phyloP scores from a whole-genome alignment of 1,284 basidiomycete genomes.

The Retiboletus flavoniger region DNA sequence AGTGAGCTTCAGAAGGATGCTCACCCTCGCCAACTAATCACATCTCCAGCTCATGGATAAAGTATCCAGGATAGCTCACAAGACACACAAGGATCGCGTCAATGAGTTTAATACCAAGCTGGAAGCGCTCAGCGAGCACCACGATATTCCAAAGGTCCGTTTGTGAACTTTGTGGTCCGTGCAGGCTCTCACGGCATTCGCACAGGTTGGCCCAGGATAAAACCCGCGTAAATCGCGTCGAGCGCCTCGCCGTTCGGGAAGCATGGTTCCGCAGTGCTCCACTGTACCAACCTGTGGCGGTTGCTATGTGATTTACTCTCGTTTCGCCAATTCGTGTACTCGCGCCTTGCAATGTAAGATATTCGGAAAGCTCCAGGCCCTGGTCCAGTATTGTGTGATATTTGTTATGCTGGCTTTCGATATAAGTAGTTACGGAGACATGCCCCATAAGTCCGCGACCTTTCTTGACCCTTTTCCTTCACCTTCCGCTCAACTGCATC shows the following conservation, averaged over 20 bases:
- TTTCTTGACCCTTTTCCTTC: slow-evolving; percentile 37
- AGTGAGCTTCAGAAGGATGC: slow-evolving; percentile 48
- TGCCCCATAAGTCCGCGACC: slow-evolving; percentile 34
- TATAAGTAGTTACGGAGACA: slow-evolving; percentile 39
- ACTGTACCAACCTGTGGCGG: slow-evolving; percentile 19
- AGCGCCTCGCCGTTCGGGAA: slow-evolving; percentile 9
- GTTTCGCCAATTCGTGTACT: slow-evolving; percentile 24
- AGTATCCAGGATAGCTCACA: slow-evolving; percentile 78
- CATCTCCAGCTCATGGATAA: slow-evolving; percentile 67
- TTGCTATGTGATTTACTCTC: slow-evolving; percentile 15
- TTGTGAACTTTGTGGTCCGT: slow-evolving; percentile 25
- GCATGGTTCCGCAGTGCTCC: slow-evolving; percentile 6
- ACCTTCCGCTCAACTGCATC: slow-evolving; percentile 35
- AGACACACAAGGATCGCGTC: slow-evolving; percentile 95
- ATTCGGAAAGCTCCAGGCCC: slow-evolving; percentile 24
- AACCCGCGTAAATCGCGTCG: slow-evolving; percentile 31
- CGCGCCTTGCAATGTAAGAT: slow-evolving; percentile 26
- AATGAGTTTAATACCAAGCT: slow-evolving; percentile 89
- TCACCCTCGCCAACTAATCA: slow-evolving; percentile 9
- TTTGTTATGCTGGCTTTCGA: slow-evolving; percentile 35
- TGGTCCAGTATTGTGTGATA: slow-evolving; percentile 36
- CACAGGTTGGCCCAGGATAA: slow-evolving; percentile 78
- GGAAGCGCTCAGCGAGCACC: slow-evolving; percentile 87
- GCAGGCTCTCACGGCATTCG: slow-evolving; percentile 28
- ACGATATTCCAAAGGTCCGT: slow-evolving; percentile 86